Percentiles rank a stretch among this genome's conserved stretches.
phyloP scores from a whole-genome alignment of 1,284 basidiomycete genomes.

The Neonothopanus nambi region DNA sequence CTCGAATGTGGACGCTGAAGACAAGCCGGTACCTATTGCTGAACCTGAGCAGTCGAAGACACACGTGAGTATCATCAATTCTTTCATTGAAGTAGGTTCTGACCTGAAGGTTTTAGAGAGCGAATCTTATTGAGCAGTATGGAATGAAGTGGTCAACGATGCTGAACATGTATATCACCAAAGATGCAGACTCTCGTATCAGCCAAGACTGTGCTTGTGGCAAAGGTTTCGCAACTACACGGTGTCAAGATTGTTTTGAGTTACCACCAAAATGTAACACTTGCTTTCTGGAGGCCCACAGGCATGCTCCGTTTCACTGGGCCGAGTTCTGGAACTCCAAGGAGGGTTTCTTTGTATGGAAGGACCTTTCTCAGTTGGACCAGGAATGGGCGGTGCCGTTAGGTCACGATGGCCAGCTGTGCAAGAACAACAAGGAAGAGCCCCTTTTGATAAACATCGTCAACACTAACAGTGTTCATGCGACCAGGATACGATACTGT shows the following conservation, averaged over 20 bases:
- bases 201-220: background rate
- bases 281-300: slow-evolving; percentile 18
- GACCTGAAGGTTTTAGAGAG: too few species aligned
- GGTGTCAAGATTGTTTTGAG: slow-evolving; percentile 14
- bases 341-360: background rate
- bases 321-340: background rate
- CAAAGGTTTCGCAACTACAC: background rate
- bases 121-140: too few species aligned
- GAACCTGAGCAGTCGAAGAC: too few species aligned
- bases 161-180: background rate
- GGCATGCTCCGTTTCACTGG: background rate
- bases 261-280: slow-evolving; percentile 10
- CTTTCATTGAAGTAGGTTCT: too few species aligned
- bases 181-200: background rate
- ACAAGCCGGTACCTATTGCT: too few species aligned
- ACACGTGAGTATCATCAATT: too few species aligned
- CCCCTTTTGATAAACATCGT: background rate
- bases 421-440: background rate
- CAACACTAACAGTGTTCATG: background rate
- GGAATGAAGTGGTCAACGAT: too few species aligned
- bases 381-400: background rate
- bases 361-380: background rate
- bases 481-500: too few species aligned
- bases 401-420: background rate
- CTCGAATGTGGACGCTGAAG: too few species aligned